Conservation (phyloP, 192 early-diverging fungal species). For the Coemansia sp. region DNA sequence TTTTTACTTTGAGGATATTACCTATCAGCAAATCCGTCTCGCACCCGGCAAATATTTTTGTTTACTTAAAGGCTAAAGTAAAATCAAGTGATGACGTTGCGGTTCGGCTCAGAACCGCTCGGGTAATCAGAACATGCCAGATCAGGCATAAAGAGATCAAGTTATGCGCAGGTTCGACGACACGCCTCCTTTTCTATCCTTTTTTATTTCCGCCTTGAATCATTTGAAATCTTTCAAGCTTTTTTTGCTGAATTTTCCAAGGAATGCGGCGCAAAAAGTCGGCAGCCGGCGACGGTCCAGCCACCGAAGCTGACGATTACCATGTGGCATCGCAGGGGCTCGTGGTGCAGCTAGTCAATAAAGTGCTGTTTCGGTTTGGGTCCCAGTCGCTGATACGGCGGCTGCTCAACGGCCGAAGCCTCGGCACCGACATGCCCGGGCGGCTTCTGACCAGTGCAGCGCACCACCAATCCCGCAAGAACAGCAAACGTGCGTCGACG, state of each 20-base stretch:
- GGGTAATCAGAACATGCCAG: no score
- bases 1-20: background rate
- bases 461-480: background rate
- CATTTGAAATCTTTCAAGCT: no score
- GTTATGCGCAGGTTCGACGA: no score
- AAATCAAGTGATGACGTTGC: no score
- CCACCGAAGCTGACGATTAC: slow-evolving; percentile 1
- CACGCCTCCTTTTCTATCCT: no score
- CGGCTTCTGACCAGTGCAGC: slow-evolving; percentile 5
- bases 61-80: no score
- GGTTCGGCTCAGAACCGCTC: no score
- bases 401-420: slow-evolving; percentile 8
- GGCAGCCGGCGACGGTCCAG: background rate
- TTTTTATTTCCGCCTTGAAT: no score
- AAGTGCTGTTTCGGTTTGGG: slow-evolving; percentile 29
- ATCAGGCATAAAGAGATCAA: no score
- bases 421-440: background rate
- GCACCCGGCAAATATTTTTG: no score
- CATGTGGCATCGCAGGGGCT: slow-evolving; percentile 19
- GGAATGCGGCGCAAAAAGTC: background rate
- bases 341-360: slow-evolving; percentile 28
- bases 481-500: background rate
- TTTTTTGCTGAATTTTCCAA: background rate
- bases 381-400: slow-evolving; percentile 17
- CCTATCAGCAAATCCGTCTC: no score